Conservation (phyloP, 192 early-diverging fungal genomes). For the Umbelopsis sp. region DNA sequence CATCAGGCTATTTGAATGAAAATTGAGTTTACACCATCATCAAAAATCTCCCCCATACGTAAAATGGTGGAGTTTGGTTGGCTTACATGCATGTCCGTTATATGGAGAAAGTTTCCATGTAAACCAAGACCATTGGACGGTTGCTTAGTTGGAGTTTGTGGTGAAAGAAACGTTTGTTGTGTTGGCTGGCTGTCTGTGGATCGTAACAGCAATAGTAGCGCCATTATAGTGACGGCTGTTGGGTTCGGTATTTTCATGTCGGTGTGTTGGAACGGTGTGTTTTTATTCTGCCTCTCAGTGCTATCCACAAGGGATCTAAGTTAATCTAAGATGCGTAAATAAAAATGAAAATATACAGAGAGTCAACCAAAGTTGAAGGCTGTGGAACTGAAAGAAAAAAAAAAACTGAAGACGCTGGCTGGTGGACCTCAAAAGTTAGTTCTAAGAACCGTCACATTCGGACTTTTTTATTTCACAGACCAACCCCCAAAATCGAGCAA, state of each 20-base stretch:
- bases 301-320: too few species aligned
- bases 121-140: not conserved
- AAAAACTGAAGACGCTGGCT: not conserved
- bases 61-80: not conserved
- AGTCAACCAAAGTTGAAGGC: too few species aligned
- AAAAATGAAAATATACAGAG: too few species aligned
- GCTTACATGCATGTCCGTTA: conserved; percentile 69
- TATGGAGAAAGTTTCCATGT: conserved; percentile 68
- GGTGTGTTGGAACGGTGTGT: not conserved
- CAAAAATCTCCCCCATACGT: not conserved
- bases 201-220: not conserved
- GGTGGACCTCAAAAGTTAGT: too few species aligned
- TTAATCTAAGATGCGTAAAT: too few species aligned
- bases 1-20: conserved; percentile 45
- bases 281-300: too few species aligned
- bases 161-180: not conserved
- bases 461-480: too few species aligned
- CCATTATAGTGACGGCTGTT: not conserved
- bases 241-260: not conserved
- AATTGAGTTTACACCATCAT: not conserved
- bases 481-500: too few species aligned
- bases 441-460: not conserved
- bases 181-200: not conserved
- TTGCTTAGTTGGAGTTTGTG: not conserved
- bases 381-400: not conserved